These are phyloP conservation scores for Vaccinium macrocarpon DNA, from an alignment of 148 eudicot genomes.

Conservation along the genomic window DNA sequence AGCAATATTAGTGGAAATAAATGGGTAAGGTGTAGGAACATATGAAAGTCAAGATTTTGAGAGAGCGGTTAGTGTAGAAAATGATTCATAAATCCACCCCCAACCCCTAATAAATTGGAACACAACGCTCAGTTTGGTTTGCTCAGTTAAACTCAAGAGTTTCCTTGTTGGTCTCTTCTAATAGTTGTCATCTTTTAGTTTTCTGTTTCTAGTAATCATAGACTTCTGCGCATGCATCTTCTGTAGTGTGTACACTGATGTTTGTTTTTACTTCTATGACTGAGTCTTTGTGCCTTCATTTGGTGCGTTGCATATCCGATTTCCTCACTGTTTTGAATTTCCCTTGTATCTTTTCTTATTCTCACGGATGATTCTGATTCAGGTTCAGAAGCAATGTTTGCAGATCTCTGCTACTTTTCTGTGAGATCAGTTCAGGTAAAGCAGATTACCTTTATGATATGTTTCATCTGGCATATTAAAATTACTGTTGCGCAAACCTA, in stretches of 20 bases:
- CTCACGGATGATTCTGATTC: conserved; percentile 25
- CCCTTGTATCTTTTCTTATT: neutral
- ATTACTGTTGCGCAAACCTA: neutral
- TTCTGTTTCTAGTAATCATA: neutral
- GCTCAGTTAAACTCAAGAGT: neutral
- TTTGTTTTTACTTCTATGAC: neutral
- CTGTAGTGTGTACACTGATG: neutral
- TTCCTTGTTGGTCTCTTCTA: conserved; percentile 2
- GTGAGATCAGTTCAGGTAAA: conserved; percentile 96
- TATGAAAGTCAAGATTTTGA: neutral
- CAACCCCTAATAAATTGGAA: neutral
- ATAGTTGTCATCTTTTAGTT: neutral
- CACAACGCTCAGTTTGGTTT: neutral
- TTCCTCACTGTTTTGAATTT: neutral
- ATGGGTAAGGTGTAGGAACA: neutral
- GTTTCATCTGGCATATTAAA: conserved; percentile 4
- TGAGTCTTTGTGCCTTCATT: neutral
- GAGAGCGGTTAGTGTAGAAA: neutral
- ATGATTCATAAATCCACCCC: neutral
- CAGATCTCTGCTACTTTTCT: conserved; percentile 96
- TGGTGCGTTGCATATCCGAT: neutral
- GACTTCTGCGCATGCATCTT: neutral
- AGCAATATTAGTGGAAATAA: neutral
- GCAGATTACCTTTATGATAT: conserved; percentile 9
- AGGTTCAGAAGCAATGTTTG: conserved; percentile 99